Evolutionary conservation across 352 stramenopile genomes (phyloP), one percentile per base, ranked within the genome.

Genomic region (Pythium sp.): DNA sequence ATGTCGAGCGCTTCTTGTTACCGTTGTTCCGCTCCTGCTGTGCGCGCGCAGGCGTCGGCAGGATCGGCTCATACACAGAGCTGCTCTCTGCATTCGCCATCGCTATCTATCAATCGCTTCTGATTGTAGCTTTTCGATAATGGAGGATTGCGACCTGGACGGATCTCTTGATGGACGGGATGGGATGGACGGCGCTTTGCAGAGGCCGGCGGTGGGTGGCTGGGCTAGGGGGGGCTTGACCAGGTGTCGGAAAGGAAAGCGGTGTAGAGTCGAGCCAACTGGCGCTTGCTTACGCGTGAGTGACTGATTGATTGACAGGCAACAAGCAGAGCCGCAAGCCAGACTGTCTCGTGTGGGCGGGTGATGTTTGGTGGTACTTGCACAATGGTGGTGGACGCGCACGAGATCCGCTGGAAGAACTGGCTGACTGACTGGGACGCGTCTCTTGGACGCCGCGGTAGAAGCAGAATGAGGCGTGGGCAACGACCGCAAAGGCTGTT

Each of bases 61-160:
- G 47, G 30, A 67, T 67, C 22, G 61, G 61, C 47, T 67, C 61
- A 32, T 67, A 60, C 32, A 60, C 61, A 22, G 61, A 59, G 30
- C 24, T 43, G 15, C 43, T 57, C 38, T 58, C 47, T 20, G 58
- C 24, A 30, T 20, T 67, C 32, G 49, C 34, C 49, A 60, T 60
- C 38, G 47, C 24, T n/a, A 22, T 32, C 49, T 20, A 20, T 43
- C 36, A 20, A 46, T 46, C 12, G 38, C 22, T 30, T 30, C 49
- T 26, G 24, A 11, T 15, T 15, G 15, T 34, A 49, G 30, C 18
- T 32, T 20, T 47, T 30, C 3, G 32, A 11, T 43, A 11, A 18
- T 24, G 15, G 22, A 24, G 24, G 53, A 59, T 59, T 26, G 28
- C 18, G 28, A 28, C 41, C 11, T 43, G 54, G 32, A 46, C 34